Conservation (phyloP, 106 monocot genomes). For the Hemerocallis citrina region DNA sequence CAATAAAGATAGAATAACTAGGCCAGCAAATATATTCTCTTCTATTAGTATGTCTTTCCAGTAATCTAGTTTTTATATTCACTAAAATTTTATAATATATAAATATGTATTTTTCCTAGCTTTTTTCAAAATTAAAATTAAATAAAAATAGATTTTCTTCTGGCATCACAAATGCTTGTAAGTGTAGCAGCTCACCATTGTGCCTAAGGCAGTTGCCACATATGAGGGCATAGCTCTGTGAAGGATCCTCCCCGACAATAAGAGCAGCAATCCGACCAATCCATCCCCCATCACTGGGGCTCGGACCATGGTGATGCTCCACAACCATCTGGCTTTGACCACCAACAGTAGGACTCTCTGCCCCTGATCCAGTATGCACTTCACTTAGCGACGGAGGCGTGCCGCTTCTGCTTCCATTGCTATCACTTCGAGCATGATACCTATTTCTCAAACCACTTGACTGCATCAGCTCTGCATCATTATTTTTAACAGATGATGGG, state of each 20-base stretch:
- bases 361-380: constrained; percentile 9
- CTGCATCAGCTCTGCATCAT: constrained; percentile 32
- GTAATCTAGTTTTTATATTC: no score
- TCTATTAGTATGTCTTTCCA: no score
- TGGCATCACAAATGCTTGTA: neutral
- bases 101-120: no score
- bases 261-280: constrained; percentile 36
- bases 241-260: constrained; percentile 53
- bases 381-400: constrained; percentile 9
- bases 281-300: constrained; percentile 39
- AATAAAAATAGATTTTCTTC: no score
- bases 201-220: constrained; percentile 62
- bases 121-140: no score
- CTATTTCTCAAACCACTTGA: constrained; percentile 56
- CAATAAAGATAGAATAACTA: no score
- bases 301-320: constrained; percentile 49
- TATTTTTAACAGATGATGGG: constrained; percentile 21
- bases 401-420: constrained; percentile 2
- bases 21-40: no score
- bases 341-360: constrained; percentile 7
- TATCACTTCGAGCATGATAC: constrained; percentile 17
- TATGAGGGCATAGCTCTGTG: constrained; percentile 49
- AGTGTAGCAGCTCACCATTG: constrained; percentile 27
- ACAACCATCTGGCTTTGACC: constrained; percentile 31
- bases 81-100: no score